Evolutionary conservation across 2,329 filamentous ascomycete genomes (phyloP).

Genomic region (Mycosphaerella arachidis): DNA sequence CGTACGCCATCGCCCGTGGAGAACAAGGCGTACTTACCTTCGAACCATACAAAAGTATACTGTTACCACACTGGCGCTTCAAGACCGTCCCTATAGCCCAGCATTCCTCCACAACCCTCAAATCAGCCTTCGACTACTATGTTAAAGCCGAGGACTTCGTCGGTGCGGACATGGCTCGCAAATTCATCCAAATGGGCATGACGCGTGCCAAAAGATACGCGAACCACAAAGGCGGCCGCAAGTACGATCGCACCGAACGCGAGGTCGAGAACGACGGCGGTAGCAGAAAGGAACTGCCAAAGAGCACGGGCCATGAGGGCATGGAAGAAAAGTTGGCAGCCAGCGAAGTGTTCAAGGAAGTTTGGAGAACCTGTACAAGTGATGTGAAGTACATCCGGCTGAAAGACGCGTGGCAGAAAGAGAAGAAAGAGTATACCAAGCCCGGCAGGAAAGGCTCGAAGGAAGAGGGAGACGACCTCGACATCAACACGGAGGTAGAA

Average conservation of each 20-base stretch:
- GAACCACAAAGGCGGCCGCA: slow-evolving; percentile 45
- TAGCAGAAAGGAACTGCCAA: slow-evolving; percentile 37
- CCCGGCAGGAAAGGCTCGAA: slow-evolving; percentile 6
- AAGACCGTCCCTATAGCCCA: slow-evolving; percentile 49
- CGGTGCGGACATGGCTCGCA: slow-evolving; percentile 61
- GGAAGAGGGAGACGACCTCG: background rate
- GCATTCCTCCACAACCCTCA: slow-evolving; percentile 48
- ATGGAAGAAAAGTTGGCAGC: slow-evolving; percentile 49
- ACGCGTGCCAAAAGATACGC: slow-evolving; percentile 47
- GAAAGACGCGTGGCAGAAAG: slow-evolving; percentile 46
- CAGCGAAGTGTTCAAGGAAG: slow-evolving; percentile 46
- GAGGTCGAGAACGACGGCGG: slow-evolving; percentile 27
- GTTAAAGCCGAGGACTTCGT: slow-evolving; percentile 53
- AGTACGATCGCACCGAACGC: slow-evolving; percentile 45
- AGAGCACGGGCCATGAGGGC: slow-evolving; percentile 43
- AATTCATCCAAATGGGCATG: slow-evolving; percentile 64
- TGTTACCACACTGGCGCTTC: slow-evolving; percentile 60
- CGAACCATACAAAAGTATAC: slow-evolving; percentile 57
- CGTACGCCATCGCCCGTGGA: slow-evolving; percentile 56
- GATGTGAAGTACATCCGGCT: slow-evolving; percentile 43
- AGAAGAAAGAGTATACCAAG: slow-evolving; percentile 44
- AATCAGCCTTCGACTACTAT: slow-evolving; percentile 50
- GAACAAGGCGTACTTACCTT: slow-evolving; percentile 59
- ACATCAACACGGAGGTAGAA: slow-evolving; percentile 7
- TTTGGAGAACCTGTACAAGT: slow-evolving; percentile 46